Evolutionary conservation across 345 rosid species (phyloP), one percentile per base, ranked within the genome.

Genomic region (Salix koriyanagi): DNA sequence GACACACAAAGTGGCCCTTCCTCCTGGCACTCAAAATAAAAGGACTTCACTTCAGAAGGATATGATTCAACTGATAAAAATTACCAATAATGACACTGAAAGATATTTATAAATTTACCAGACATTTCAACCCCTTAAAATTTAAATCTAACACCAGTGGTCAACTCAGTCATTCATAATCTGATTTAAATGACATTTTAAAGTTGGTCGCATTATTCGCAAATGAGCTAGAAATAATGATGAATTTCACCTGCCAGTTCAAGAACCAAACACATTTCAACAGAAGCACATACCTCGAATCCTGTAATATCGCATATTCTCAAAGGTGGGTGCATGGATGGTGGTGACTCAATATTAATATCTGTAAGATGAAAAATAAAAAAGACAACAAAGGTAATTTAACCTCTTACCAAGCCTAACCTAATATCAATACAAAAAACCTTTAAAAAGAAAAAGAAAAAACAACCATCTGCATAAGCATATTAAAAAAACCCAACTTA

Each of bases 271-370:
- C 13, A 52, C 11, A 72, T 39, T 62, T 44, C 39, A 32, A 7
- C 36, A 75, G 25, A 68, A 11, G 32, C 34, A 71, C 79, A 67
- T 79, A 94, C 94, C 26, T 26, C 26, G 67, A 56, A 95, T 72
- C 99, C 97, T 28, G 99, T 93, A 32, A 95, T 85, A 80, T 91
- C 97, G 73, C 97, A 95, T 52, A 95, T 89, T 83, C 84, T 89
- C 92, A 83, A 89, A 84, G 91, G 72, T 1, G 99, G 98, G 78
- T 88, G 93, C 84, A 89, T 85, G 4, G 99, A 87, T 37, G 97
- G 97, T 23, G 97, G 98, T 15, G 98, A 90, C 79, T 96, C 99
- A 64, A 93, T 91, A 81, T 86, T 93, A 70, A 88, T 79, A 88
- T 93, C 98, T 41, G 44, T 5, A 41, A 41, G 44, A 10, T 11